A percentile compares a stretch with the other conserved stretches of the same genome.
Conservation (phyloP, 1,284 basidiomycete genomes). For the Thecaphora thlaspeos region DNA sequence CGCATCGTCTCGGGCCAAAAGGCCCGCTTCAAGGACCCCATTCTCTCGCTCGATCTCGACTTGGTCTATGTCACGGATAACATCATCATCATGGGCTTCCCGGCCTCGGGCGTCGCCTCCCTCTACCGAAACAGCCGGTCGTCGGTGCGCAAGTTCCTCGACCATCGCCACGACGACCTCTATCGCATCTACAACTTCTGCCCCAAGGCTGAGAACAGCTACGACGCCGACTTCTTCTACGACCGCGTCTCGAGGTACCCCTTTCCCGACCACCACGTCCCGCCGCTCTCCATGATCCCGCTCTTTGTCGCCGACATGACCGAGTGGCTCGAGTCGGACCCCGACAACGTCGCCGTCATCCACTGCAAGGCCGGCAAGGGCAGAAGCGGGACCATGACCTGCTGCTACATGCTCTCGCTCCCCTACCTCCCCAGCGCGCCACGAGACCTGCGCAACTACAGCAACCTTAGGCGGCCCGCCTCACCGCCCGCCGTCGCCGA, state of each 20-base stretch:
- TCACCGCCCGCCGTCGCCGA: conserved; percentile 1
- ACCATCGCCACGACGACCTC: conserved; percentile 70
- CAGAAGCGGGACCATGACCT: conserved; percentile 46
- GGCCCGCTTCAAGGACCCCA: conserved; percentile 71
- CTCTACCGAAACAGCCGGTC: conserved; percentile 77
- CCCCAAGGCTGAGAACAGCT: conserved; percentile 60
- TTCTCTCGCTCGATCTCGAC: conserved; percentile 73
- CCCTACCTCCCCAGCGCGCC: conserved; percentile 39
- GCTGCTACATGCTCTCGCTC: conserved; percentile 42
- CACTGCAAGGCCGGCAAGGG: conserved; percentile 71
- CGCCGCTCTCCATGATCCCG: conserved; percentile 76
- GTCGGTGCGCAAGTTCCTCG: conserved; percentile 75
- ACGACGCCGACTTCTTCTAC: conserved; percentile 60
- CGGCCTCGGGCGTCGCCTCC: conserved; percentile 74
- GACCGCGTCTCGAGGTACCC: conserved; percentile 75
- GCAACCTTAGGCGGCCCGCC: conserved; percentile 17
- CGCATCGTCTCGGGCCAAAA: conserved; percentile 65
- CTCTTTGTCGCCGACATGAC: conserved; percentile 75
- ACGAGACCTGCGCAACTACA: conserved; percentile 30
- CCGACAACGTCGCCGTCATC: conserved; percentile 73
- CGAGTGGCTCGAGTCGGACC: conserved; percentile 71
- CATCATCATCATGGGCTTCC: conserved; percentile 81
- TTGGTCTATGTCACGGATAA: conserved; percentile 71
- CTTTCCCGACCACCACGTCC: conserved; percentile 74
- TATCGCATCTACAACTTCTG: conserved; percentile 82